Base-by-base conservation (phyloP, 495 filamentous ascomycete species). In the Neurospora africana region DNA sequence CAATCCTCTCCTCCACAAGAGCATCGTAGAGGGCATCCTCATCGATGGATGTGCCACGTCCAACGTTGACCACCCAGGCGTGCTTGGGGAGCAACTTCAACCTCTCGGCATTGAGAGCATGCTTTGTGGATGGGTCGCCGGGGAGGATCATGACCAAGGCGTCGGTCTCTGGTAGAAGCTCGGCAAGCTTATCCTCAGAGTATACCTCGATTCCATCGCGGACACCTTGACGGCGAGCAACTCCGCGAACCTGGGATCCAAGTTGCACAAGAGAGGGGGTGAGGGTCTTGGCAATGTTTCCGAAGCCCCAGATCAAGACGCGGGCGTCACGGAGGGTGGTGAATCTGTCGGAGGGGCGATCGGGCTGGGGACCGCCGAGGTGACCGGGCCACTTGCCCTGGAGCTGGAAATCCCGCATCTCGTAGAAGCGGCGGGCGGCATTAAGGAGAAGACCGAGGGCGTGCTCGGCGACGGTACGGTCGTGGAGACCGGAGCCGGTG, bases 41-140 rank as follows among this genome's bases (percentile, higher is more conserved):
- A 75, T 96, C 90, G 43, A 95, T 88, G 71, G 93, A 82, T 38
- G 91, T 91, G 27, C 93, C 93, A 7, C 93, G 87, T 6, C 93
- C 92, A 4, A 93, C 94, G 78, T 96, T 96, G 19, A 95, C 88
- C 69, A 95, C 86, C 76, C 93, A 91, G 17, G 91, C 88, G 15
- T 93, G 92, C 74, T 87, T 86, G 77, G 93, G 94, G 86, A 95
- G 90, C 78, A 90, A 86, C 70, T 78, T 80, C 74, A 95, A 86
- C 74, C 93, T 86, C 67, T 84, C 84, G 19, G 83, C 85, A 67
- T 87, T 89, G 72, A 95, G 89, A 68, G 90, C 92, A 76, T 93
- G 88, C 47, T 82, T 82, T n/a, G 93, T 94, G 70, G 90, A 90
- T 71, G 91, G 81, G 17, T 77, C 75, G 2, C 84, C 84, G 0